Percentiles rank a stretch among this genome's conserved stretches.
Conservation (phyloP, 257 asterid species). For the Solanum appendiculatum region DNA sequence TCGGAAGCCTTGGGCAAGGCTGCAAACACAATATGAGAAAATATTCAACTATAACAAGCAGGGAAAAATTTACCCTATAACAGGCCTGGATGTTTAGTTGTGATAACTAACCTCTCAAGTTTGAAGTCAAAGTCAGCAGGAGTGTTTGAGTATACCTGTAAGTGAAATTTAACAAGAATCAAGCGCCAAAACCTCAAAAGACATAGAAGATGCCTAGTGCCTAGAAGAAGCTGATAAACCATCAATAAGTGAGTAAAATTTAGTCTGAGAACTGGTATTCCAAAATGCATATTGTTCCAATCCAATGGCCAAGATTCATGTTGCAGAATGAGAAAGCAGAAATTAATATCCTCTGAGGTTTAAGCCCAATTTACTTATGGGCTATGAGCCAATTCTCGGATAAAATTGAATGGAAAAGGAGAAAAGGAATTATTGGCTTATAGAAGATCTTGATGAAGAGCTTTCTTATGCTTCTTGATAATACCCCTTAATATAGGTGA, state of each 20-base stretch:
- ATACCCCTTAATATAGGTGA: not conserved
- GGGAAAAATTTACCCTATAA: not conserved
- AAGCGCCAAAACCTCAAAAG: not conserved
- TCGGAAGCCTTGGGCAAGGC: conserved; percentile 79
- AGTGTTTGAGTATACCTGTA: conserved; percentile 69
- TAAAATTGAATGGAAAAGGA: not conserved
- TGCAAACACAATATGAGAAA: conserved; percentile 18
- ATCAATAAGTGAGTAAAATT: not conserved
- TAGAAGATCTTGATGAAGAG: not conserved
- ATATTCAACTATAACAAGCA: not conserved
- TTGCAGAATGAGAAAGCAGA: not conserved
- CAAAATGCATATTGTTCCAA: not conserved
- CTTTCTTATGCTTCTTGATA: not conserved
- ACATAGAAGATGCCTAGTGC: not conserved
- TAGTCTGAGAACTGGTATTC: not conserved
- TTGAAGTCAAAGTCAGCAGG: conserved; percentile 89
- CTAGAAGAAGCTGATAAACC: not conserved
- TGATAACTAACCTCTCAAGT: conserved; percentile 53
- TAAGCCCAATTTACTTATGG: not conserved
- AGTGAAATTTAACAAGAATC: conserved; percentile 2
- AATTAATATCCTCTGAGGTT: not conserved
- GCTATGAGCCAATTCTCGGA: not conserved
- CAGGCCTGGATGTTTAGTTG: not conserved
- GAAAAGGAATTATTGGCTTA: not conserved
- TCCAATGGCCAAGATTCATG: not conserved